Base-by-base conservation (phyloP, 805 yeast species). In the Starmerella sp. region DNA sequence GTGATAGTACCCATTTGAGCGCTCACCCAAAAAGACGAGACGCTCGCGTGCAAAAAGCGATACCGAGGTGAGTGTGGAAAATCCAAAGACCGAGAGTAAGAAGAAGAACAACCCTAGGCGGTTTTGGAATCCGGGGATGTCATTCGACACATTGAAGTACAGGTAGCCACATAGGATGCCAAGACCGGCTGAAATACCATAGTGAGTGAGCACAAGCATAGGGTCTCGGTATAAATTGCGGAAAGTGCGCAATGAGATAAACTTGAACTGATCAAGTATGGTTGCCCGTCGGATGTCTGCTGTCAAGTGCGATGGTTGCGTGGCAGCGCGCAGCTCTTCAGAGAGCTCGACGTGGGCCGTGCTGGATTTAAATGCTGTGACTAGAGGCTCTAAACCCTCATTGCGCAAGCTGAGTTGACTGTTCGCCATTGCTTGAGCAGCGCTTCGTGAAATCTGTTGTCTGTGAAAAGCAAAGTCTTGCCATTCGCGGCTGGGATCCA, bases 51-150 rank as follows among this genome's bases (percentile, higher is more conserved):
- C 82, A 68, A 93, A 93, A 3, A 96, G 80, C 61, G 89, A 91
- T 53, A 93, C 73, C 0, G 97, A 95, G 0, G 97, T 91, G 64
- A 93, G 76, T 0, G 97, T 84, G 1, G 95, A 84, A 68, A 93
- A 93, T 0, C 98, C 98, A 73, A 93, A 90, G 64, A 90, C 78
- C 3, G 97, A 87, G 57, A 93, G 74, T 51, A 90, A 71, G 69
- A 93, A 93, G 74, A 93, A 91, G 70, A 93, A 93, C 57, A 93
- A 73, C 0, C 98, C 98, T 60, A 93, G 75, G 63, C 98, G 77
- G 69, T 93, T 93, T 69, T 93, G 98, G 74, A 93, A 93, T 0
- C 98, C 98, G 64, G 95, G 82, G 54, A 93, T 91, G 67, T 91
- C 96, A 66, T 88, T 85, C 43, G 82, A 74, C 30, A 91, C 82